Base-by-base conservation (phyloP, 2,329 filamentous ascomycete genomes). In the Fusarium bactridioides region DNA sequence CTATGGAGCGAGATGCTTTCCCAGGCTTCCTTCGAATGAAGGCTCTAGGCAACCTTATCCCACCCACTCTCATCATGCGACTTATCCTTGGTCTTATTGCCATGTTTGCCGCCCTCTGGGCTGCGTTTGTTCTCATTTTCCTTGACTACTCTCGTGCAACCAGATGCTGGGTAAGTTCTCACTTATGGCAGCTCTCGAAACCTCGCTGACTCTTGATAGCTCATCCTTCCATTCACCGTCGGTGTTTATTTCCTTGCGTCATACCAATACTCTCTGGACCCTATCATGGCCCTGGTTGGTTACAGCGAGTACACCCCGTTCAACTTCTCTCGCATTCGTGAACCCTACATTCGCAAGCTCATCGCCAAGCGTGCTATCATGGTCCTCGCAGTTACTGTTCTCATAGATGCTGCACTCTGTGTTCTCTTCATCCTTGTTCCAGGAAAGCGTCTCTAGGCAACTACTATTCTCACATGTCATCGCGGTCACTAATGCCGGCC, bases 1-100 rank as follows among this genome's bases (percentile, higher is more conserved):
- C 97, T 38, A 99, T 99, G 96, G 97, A 99, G 84, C 90, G 97
- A 62, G 96, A 99, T 84, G 96, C 97, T n/a, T 99, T 97, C 80
- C 96, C 97, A 2, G 95, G 95, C 2, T 99, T 99, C 83, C 87
- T 99, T 66, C 90, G 95, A 79, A 94, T 94, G 84, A 98, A 98
- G 84, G 96, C 96, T 6, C 87, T 99, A 29, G 97, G 97, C 67
- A 99, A 99, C 79, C 88, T 99, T 19, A 95, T 99, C 33, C 96
- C 95, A 7, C 90, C 95, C 21, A 97, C 94, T 51, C 91, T 97
- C 74, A 90, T 98, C 79, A 87, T 97, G 75, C 89, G 96, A 60
- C 85, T 98, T 57, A 94, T 97, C 50, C 81, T 97, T 74, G 96
- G 95, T 40, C 87, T 99, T 58, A 86, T 83, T 53, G 89, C 92